Conservation (phyloP, 2,329 filamentous ascomycete species). For the Colletotrichum sp. region DNA sequence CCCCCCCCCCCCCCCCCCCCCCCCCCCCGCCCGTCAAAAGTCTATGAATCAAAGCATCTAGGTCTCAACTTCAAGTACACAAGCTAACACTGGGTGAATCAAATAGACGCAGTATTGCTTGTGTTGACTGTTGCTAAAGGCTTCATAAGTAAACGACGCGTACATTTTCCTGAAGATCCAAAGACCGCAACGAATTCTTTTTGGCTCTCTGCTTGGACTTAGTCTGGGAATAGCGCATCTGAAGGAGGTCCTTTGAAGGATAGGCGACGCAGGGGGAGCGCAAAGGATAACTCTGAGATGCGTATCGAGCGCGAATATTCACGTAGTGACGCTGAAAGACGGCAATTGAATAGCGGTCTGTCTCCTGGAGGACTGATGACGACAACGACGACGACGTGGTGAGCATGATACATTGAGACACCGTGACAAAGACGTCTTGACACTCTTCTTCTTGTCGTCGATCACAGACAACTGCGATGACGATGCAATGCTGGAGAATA, state of each 20-base stretch:
- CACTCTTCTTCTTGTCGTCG: background rate
- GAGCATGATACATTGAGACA: background rate
- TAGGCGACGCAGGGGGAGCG: too few species aligned
- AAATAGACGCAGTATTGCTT: too few species aligned
- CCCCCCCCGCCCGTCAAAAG: too few species aligned
- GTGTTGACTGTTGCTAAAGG: background rate
- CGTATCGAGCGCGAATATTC: background rate
- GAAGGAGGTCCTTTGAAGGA: background rate
- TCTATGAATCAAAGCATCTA: background rate
- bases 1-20: too few species aligned
- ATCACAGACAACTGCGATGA: too few species aligned
- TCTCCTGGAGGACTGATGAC: background rate
- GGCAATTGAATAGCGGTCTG: accelerated
- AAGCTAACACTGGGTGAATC: background rate
- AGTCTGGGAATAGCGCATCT: background rate
- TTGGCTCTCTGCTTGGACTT: background rate
- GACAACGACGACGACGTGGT: accelerated
- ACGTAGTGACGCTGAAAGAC: background rate
- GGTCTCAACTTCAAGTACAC: background rate
- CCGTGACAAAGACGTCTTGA: background rate
- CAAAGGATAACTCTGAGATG: background rate
- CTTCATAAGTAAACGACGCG: background rate
- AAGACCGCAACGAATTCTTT: background rate
- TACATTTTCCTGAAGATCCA: background rate
- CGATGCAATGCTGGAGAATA: background rate